These are phyloP conservation scores for Naumovozyma castellii DNA, from an alignment of 805 yeast species.

Conservation along the genomic window DNA sequence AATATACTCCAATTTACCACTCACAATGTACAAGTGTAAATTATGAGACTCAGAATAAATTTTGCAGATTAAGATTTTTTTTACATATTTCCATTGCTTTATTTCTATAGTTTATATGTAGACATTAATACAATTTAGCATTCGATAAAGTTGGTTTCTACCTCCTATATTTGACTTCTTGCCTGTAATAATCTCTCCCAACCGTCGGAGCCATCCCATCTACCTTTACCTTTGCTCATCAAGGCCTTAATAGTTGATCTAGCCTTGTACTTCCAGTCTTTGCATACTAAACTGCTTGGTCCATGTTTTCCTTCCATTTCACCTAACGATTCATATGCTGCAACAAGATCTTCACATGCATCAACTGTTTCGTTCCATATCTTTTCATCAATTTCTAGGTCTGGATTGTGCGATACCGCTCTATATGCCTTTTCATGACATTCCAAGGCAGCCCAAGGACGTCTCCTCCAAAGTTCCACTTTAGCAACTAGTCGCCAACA, in stretches of 20 bases:
- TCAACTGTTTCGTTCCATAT: slow-evolving; percentile 76
- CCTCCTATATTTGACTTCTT: slow-evolving; percentile 16
- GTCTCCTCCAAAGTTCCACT: slow-evolving; percentile 77
- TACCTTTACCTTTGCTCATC: slow-evolving; percentile 65
- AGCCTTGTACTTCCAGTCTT: slow-evolving; percentile 86
- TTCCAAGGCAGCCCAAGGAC: slow-evolving; percentile 82
- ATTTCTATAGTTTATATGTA: too few species aligned
- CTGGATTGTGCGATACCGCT: slow-evolving; percentile 56
- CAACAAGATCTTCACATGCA: slow-evolving; percentile 65
- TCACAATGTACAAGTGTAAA: too few species aligned
- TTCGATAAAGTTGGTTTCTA: background rate
- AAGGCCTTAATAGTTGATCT: slow-evolving; percentile 61
- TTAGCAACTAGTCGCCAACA: slow-evolving; percentile 78
- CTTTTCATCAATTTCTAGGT: slow-evolving; percentile 47
- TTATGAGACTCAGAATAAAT: too few species aligned
- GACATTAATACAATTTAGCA: background rate
- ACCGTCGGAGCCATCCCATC: slow-evolving; percentile 74
- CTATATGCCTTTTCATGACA: slow-evolving; percentile 82
- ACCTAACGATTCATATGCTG: slow-evolving; percentile 85
- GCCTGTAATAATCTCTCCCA: slow-evolving; percentile 53
- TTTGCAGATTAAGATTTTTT: too few species aligned
- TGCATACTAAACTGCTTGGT: slow-evolving; percentile 77
- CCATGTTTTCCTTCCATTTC: slow-evolving; percentile 69
- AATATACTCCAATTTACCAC: too few species aligned
- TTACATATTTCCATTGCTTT: too few species aligned